Percentiles rank a stretch among this genome's conserved stretches.
Conservation (phyloP, 768 basidiomycete genomes). For the Suillus variegatus region DNA sequence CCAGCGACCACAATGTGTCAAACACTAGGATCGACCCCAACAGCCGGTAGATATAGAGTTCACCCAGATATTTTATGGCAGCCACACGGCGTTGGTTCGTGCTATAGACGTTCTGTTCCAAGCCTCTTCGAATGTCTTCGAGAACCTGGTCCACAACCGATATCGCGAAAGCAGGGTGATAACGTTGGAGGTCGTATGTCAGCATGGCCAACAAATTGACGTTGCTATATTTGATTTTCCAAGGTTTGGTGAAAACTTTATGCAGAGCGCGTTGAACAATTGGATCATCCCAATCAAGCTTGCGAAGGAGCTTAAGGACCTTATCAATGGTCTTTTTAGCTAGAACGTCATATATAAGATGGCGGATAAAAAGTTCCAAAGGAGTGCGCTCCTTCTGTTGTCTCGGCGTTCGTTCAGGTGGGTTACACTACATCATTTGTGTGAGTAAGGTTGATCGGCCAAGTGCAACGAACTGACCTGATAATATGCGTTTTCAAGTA, state of each 20-base stretch:
- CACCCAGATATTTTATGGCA: conserved; percentile 92
- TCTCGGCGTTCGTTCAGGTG: conserved; percentile 87
- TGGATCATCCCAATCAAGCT: conserved; percentile 92
- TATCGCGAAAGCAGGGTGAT: conserved; percentile 87
- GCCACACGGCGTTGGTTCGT: conserved; percentile 93
- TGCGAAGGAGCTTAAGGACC: conserved; percentile 88
- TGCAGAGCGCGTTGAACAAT: conserved; percentile 62
- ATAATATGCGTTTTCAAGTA: conserved; percentile 98
- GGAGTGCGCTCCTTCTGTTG: conserved; percentile 83
- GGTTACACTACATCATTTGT: conserved; percentile 75
- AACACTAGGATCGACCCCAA: conserved; percentile 89
- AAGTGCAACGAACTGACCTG: conserved; percentile 53
- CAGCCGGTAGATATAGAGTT: conserved; percentile 94
- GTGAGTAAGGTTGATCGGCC: conserved; percentile 6
- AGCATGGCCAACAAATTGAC: conserved; percentile 91
- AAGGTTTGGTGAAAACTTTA: conserved; percentile 95
- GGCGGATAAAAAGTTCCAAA: conserved; percentile 92
- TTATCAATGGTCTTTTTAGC: conserved; percentile 95
- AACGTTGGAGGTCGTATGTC: conserved; percentile 91
- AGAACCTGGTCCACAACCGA: conserved; percentile 92
- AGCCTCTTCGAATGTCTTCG: conserved; percentile 86
- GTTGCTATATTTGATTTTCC: conserved; percentile 95
- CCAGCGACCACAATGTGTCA: conserved; percentile 90
- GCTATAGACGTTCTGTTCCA: conserved; percentile 95
- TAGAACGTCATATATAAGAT: conserved; percentile 92